phyloP scores from a whole-genome alignment of 345 rosid genomes.

The Mangifera indica region DNA sequence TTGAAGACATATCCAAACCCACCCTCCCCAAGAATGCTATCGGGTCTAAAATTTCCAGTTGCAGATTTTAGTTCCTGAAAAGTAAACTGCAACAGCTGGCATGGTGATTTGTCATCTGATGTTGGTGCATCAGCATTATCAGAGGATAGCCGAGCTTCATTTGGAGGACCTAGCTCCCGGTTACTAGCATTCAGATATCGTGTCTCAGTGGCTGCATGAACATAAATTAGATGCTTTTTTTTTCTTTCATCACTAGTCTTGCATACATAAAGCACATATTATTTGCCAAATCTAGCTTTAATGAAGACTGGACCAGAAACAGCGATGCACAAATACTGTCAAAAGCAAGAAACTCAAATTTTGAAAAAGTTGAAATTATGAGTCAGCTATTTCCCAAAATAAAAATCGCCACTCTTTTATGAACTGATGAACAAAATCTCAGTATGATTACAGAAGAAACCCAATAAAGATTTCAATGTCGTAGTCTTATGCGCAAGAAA shows the following conservation, averaged over 20 bases:
- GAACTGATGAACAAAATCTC: not conserved
- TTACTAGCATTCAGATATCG: constrained; percentile 78
- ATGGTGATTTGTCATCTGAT: constrained; percentile 34
- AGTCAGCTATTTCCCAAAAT: not conserved
- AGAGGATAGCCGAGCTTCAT: constrained; percentile 52
- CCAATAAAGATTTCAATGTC: not conserved
- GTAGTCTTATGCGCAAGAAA: not conserved
- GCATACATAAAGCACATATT: not conserved
- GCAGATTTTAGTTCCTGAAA: constrained; percentile 79
- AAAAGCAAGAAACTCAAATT: not conserved
- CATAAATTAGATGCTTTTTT: constrained; percentile 4
- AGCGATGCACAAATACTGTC: not conserved
- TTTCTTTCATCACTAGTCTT: constrained; percentile 6
- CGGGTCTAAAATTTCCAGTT: constrained; percentile 78
- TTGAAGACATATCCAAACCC: constrained; percentile 83
- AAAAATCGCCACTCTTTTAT: not conserved
- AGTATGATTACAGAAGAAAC: not conserved
- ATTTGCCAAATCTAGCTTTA: constrained; percentile 5
- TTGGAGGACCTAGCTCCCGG: constrained; percentile 54
- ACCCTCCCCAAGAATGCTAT: constrained; percentile 87
- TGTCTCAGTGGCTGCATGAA: constrained; percentile 58
- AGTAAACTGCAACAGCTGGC: constrained; percentile 61
- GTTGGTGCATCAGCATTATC: constrained; percentile 41
- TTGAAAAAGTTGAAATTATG: not conserved
- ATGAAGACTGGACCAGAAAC: not conserved